Evolutionary conservation across 805 yeast species (phyloP).

Genomic region (Ogataea pignaliae): DNA sequence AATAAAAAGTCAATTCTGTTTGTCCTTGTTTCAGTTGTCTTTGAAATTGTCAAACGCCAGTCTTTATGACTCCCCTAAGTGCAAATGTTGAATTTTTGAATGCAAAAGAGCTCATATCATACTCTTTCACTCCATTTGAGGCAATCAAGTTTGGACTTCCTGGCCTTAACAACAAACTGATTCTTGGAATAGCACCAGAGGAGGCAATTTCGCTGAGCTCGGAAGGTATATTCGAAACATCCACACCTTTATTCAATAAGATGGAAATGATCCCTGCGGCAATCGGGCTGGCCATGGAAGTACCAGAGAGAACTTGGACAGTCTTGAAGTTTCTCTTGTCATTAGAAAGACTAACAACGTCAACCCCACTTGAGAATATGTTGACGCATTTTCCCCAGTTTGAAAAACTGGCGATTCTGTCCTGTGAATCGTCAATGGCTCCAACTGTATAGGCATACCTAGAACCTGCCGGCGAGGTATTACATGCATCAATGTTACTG

Average conservation of each 20-base stretch:
- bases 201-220: conserved; percentile 44
- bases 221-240: conserved; percentile 36
- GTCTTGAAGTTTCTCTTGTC: conserved; percentile 14
- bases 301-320: conserved; percentile 53
- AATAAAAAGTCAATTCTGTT: no score
- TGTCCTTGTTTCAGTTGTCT: no score
- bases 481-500: conserved; percentile 70
- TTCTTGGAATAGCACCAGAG: conserved; percentile 41
- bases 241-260: conserved; percentile 48
- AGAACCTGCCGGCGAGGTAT: conserved; percentile 83
- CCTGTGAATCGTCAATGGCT: conserved; percentile 74
- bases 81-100: not conserved
- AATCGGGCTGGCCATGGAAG: conserved; percentile 78
- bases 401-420: conserved; percentile 70
- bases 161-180: conserved; percentile 41
- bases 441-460: conserved; percentile 74
- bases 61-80: no score
- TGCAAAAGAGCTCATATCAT: conserved; percentile 16
- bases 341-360: conserved; percentile 52
- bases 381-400: conserved; percentile 94
- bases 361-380: conserved; percentile 77
- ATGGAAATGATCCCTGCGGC: conserved; percentile 64
- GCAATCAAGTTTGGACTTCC: conserved; percentile 60
- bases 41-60: no score
- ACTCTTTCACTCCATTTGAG: conserved; percentile 24